phyloP scores from a whole-genome alignment of 2,329 filamentous ascomycete genomes.

The Ophiostoma tasmaniense region DNA sequence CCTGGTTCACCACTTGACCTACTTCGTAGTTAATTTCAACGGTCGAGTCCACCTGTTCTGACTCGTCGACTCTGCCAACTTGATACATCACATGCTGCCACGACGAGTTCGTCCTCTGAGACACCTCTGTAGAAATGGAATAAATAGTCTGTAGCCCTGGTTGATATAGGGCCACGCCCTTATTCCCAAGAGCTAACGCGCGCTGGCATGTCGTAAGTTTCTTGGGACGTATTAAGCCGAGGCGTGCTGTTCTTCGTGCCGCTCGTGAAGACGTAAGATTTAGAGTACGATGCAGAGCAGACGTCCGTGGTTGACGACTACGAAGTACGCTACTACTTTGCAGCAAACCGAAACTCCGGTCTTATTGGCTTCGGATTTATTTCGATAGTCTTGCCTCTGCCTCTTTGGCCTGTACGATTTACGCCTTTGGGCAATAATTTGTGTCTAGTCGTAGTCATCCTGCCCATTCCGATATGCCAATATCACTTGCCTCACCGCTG shows the following conservation, averaged over 20 bases:
- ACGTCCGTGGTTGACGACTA: neutral
- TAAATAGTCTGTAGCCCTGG: neutral
- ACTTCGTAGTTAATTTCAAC: neutral
- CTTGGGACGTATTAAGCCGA: neutral
- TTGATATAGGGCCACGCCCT: neutral
- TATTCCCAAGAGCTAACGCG: neutral
- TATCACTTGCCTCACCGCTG: neutral
- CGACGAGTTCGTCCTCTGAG: neutral
- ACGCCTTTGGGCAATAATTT: neutral
- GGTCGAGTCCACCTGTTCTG: conserved; percentile 5
- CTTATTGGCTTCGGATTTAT: neutral
- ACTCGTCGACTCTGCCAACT: neutral
- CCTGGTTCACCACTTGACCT: neutral
- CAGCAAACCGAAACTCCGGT: neutral
- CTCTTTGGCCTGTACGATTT: neutral
- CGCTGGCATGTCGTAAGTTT: neutral
- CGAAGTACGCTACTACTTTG: too few relatives aligned
- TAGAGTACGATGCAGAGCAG: neutral
- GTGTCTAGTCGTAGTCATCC: neutral
- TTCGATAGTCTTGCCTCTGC: neutral
- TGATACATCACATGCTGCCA: neutral
- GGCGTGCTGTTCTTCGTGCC: neutral
- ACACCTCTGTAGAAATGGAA: neutral
- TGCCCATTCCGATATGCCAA: neutral
- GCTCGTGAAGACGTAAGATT: neutral